phyloP scores from a whole-genome alignment of 164 flowering plant species.

The Platanus orientalis region DNA sequence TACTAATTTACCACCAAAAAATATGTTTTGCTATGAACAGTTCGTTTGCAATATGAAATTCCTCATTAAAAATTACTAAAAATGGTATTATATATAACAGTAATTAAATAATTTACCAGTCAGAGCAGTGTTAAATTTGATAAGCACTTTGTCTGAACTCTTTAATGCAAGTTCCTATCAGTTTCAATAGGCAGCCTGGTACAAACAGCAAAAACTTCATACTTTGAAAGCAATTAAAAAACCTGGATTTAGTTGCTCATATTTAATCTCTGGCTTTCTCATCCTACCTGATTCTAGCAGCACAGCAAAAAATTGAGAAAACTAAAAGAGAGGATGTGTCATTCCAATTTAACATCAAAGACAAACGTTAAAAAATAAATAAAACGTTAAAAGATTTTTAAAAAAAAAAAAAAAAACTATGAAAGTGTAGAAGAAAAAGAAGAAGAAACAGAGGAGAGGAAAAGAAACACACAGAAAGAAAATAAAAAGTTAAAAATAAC shows the following conservation, averaged over 20 bases:
- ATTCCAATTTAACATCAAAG: too few species aligned
- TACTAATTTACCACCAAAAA: too few species aligned
- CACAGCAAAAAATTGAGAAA: background rate
- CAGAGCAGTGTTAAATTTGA: background rate
- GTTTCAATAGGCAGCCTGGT: constrained; percentile 8
- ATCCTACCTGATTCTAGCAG: constrained; percentile 4
- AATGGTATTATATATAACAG: too few species aligned
- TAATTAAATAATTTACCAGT: background rate
- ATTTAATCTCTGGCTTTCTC: constrained; percentile 2
- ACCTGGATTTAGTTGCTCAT: constrained; percentile 5
- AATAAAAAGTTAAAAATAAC: background rate
- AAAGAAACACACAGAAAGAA: background rate
- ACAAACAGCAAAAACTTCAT: background rate
- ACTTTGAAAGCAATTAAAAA: constrained; percentile 1
- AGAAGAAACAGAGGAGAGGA: background rate
- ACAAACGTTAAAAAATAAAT: background rate
- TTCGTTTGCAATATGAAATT: too few species aligned
- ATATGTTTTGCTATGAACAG: too few species aligned
- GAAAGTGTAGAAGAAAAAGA: background rate
- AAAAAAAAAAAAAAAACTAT: background rate
- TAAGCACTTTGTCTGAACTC: background rate
- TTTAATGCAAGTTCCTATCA: constrained; percentile 5
- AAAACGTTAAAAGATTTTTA: background rate
- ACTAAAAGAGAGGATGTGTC: background rate
- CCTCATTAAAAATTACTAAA: too few species aligned